These are phyloP conservation scores for Diplodia mutila DNA, from an alignment of 2,329 filamentous ascomycete genomes.

Conservation along the genomic window DNA sequence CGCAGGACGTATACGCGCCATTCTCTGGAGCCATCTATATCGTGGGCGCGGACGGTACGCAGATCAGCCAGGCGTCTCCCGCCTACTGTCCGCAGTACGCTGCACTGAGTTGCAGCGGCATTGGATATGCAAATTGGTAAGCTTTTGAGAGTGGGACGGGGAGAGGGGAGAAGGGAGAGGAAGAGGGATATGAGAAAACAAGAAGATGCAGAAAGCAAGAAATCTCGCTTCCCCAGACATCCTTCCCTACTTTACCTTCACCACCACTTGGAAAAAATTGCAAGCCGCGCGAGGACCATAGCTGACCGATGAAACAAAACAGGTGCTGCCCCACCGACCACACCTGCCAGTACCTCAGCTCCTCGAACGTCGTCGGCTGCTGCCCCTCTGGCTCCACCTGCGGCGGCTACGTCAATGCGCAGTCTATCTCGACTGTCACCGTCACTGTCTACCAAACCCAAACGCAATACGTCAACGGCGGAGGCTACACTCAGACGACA, in stretches of 20 bases:
- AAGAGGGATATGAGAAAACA: not conserved
- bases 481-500: slow-evolving; percentile 35
- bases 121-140: slow-evolving; percentile 49
- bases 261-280: not conserved
- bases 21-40: slow-evolving; percentile 47
- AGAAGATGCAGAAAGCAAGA: not conserved
- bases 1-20: slow-evolving; percentile 38
- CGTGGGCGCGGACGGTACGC: slow-evolving; percentile 27
- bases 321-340: slow-evolving; percentile 45
- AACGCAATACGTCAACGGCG: slow-evolving; percentile 15
- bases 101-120: slow-evolving; percentile 47
- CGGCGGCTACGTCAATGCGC: slow-evolving; percentile 38
- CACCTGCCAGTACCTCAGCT: slow-evolving; percentile 38
- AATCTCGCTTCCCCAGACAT: not conserved
- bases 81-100: slow-evolving; percentile 41
- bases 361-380: slow-evolving; percentile 43
- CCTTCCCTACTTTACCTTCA: not conserved
- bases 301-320: not conserved
- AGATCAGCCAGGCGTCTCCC: slow-evolving; percentile 38
- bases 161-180: no score
- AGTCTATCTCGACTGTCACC: slow-evolving; percentile 41
- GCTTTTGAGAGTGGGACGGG: no score
- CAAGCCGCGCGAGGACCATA: not conserved
- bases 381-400: slow-evolving; percentile 42
- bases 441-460: slow-evolving; percentile 32